phyloP scores from a whole-genome alignment of 2,329 filamentous ascomycete genomes.

The Fusarium gaditjirri region DNA sequence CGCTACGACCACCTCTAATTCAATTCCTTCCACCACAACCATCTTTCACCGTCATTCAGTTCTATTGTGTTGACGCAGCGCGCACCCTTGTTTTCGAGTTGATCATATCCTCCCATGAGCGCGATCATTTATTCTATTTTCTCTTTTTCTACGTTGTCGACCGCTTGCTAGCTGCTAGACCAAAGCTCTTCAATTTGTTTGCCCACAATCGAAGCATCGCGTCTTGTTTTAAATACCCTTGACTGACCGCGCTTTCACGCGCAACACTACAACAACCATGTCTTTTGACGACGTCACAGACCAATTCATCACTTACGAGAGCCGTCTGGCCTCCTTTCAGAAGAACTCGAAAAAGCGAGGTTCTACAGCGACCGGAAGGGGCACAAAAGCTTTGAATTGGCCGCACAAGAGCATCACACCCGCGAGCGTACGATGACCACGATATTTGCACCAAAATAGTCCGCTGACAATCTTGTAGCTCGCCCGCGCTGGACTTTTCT shows the following conservation, averaged over 20 bases:
- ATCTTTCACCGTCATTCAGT: conserved; percentile 5
- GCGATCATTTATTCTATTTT: conserved; percentile 24
- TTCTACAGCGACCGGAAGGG: conserved; percentile 67
- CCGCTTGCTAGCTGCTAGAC: conserved; percentile 12
- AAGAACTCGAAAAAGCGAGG: conserved; percentile 73
- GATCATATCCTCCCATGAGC: conserved; percentile 34
- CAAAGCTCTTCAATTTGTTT: not conserved
- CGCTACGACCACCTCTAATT: conserved; percentile 23
- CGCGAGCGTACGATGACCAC: conserved; percentile 44
- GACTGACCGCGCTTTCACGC: conserved; percentile 34
- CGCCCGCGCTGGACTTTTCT: conserved; percentile 91
- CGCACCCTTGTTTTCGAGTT: conserved; percentile 6
- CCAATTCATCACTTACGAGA: conserved; percentile 72
- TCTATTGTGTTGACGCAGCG: conserved; percentile 9
- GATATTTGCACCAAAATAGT: conserved; percentile 1
- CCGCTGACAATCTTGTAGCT: conserved; percentile 66
- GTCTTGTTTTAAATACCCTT: conserved; percentile 27
- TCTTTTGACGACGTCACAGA: conserved; percentile 54
- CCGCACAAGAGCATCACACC: conserved; percentile 67
- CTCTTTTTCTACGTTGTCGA: not conserved
- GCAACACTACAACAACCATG: conserved; percentile 44
- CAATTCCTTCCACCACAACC: conserved; percentile 35
- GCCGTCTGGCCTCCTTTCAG: conserved; percentile 84
- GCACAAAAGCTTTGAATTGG: conserved; percentile 74
- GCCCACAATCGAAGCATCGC: conserved; percentile 31